phyloP scores from a whole-genome alignment of 139 green algal genomes.

The Nannochloris sp. region DNA sequence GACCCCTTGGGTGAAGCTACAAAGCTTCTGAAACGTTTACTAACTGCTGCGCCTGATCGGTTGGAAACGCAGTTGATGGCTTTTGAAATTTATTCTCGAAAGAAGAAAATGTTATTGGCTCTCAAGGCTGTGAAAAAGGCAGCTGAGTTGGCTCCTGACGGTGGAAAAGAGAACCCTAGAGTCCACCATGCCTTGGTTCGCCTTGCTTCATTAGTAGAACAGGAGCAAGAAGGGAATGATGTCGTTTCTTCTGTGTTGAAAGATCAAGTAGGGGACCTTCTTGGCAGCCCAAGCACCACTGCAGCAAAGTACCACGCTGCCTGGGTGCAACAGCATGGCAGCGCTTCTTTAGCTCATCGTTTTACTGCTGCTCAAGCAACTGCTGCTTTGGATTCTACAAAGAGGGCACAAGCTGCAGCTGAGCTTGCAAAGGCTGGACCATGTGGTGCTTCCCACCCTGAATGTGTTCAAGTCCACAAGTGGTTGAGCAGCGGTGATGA shows the following conservation, averaged over 20 bases:
- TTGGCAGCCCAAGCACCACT: conserved; percentile 18
- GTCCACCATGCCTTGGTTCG: conserved; percentile 58
- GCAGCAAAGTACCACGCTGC: conserved; percentile 14
- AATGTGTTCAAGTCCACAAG: conserved; percentile 34
- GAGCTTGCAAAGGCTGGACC: conserved; percentile 6
- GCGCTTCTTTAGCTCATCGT: conserved; percentile 29
- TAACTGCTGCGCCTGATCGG: conserved; percentile 30
- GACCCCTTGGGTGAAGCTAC: conserved; percentile 81
- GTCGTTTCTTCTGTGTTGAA: conserved; percentile 19
- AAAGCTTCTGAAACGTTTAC: conserved; percentile 75
- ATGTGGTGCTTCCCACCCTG: conserved; percentile 8
- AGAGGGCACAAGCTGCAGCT: conserved; percentile 2
- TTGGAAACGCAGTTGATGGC: conserved; percentile 53
- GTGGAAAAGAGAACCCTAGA: conserved; percentile 38
- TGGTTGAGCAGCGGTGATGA: conserved; percentile 18
- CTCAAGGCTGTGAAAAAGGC: conserved; percentile 62
- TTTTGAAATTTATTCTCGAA: conserved; percentile 65
- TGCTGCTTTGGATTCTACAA: conserved; percentile 27
- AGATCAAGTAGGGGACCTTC: conserved; percentile 39
- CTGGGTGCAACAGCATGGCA: conserved; percentile 29
- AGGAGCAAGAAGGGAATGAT: not conserved
- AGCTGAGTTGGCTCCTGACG: conserved; percentile 24
- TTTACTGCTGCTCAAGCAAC: conserved; percentile 39
- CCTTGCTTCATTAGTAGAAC: conserved; percentile 28
- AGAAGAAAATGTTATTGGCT: conserved; percentile 65